Percentiles rank a stretch among this genome's conserved stretches.
Evolutionary conservation across 345 rosid genomes (phyloP).

Genomic region (Leavenworthia alabamica): DNA sequence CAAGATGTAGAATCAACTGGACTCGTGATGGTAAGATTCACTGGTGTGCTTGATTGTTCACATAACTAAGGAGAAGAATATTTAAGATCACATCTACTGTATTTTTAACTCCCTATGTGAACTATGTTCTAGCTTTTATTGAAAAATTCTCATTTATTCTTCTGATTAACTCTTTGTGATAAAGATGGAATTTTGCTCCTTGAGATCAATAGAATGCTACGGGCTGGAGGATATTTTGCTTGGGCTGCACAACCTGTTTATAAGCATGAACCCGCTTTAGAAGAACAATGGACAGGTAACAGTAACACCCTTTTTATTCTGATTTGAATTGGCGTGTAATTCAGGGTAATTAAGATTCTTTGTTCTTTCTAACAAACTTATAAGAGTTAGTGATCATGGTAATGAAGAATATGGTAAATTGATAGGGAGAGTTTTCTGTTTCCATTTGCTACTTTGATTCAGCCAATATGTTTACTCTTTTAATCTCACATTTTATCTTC

Average conservation of each 20-base stretch:
- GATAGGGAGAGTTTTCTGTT: neutral
- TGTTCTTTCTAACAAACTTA: neutral
- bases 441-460: neutral
- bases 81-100: neutral
- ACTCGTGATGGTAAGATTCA: slow-evolving; percentile 77
- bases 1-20: slow-evolving; percentile 99
- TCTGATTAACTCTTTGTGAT: slow-evolving; percentile 13
- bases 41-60: slow-evolving; percentile 14
- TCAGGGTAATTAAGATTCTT: neutral
- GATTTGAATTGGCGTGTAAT: neutral
- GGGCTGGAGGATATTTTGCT: slow-evolving; percentile 94
- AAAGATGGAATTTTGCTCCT: slow-evolving; percentile 93
- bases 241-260: slow-evolving; percentile 99
- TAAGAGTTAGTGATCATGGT: slow-evolving; percentile 7
- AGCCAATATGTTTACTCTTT: slow-evolving; percentile 2
- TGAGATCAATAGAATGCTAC: slow-evolving; percentile 91
- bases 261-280: slow-evolving; percentile 74
- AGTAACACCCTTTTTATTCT: slow-evolving; percentile 35
- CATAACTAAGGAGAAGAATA: neutral
- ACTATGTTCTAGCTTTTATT: neutral
- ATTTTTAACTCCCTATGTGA: neutral
- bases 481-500: slow-evolving; percentile 17
- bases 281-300: slow-evolving; percentile 96
- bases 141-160: slow-evolving; percentile 12
- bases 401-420: neutral